Evolutionary conservation across 75 land plant genomes (phyloP), one percentile per base, ranked within the genome.

Genomic region (Picea glauca): DNA sequence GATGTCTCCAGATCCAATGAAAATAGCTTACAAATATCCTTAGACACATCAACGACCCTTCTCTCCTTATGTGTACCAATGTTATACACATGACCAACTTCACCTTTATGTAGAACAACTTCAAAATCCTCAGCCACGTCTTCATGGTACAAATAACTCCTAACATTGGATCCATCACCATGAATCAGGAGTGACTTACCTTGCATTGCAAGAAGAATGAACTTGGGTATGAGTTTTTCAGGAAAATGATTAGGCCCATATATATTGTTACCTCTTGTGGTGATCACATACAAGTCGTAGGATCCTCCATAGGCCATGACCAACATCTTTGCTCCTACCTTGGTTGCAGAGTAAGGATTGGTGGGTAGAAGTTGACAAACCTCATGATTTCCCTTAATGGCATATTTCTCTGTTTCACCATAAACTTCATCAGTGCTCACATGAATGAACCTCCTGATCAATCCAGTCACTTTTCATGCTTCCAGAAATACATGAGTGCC

Each of bases 221-320:
- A 88, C 72, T 91, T 91, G 56, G 92, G 91, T 54, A 91, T 91
- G 57, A 91, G 87, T 83, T 91, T 91, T 80, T 91, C 93, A 15
- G 93, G 93, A 64, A 89, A 91, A 67, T 91, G 93, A 60, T 91
- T 91, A 15, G 93, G 93, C 0, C 93, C 93, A 84, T 91, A 91
- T 1, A 91, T 89, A 78, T 91, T 91, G 81, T 91, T 91, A 1
- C 91, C 93, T 12, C 93, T 46, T 46, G 93, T 89, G 72, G 91
- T 91, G 46, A 90, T 90, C 61, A 89, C 91, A 43, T 90, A 91
- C 57, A 91, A 72, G 12, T 88, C 92, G 67, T 91, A 91, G 3
- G 91, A 91, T 60, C 93, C 81, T 20, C 91, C 93, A 80, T 91
- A 91, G 21, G 93, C 88, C 93, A 91, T 91, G 54, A 89, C 93